These are phyloP conservation scores for Talaromyces sp. DNA, from an alignment of 2,329 filamentous ascomycete species.

Conservation along the genomic window DNA sequence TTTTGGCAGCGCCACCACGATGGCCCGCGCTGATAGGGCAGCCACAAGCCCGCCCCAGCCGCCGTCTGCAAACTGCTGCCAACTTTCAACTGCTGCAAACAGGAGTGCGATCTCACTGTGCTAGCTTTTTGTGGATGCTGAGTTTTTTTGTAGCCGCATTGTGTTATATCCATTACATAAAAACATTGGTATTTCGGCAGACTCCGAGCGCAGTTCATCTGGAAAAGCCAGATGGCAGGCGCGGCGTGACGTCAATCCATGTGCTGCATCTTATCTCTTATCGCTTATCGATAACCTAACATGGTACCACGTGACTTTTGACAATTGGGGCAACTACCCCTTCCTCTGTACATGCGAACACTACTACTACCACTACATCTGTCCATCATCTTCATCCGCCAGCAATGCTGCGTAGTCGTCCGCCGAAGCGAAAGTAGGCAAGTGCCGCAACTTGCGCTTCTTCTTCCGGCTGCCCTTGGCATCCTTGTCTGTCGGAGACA, in stretches of 20 bases:
- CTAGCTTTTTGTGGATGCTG: not conserved
- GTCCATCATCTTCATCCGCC: conserved; percentile 58
- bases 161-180: not conserved
- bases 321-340: not conserved
- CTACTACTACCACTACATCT: conserved; percentile 24
- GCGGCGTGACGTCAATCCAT: not conserved
- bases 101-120: not conserved
- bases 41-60: not conserved
- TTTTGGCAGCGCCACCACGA: not conserved
- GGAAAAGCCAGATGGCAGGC: not conserved
- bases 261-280: not conserved
- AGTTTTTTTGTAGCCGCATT: not conserved
- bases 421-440: conserved; percentile 87
- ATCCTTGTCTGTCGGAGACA: conserved; percentile 23
- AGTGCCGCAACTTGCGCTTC: conserved; percentile 76
- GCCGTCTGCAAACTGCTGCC: not conserved
- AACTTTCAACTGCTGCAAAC: not conserved
- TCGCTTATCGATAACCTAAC: not conserved
- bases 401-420: conserved; percentile 90
- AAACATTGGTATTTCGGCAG: not conserved
- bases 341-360: not conserved
- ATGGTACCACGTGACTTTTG: not conserved
- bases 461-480: conserved; percentile 47
- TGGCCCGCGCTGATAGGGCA: not conserved
- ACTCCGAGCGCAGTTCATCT: not conserved